A percentile compares a stretch with the other conserved stretches of the same genome.
Evolutionary conservation across 2,329 filamentous ascomycete species (phyloP).

Genomic region (Arthrobotrys pseudoclavata): DNA sequence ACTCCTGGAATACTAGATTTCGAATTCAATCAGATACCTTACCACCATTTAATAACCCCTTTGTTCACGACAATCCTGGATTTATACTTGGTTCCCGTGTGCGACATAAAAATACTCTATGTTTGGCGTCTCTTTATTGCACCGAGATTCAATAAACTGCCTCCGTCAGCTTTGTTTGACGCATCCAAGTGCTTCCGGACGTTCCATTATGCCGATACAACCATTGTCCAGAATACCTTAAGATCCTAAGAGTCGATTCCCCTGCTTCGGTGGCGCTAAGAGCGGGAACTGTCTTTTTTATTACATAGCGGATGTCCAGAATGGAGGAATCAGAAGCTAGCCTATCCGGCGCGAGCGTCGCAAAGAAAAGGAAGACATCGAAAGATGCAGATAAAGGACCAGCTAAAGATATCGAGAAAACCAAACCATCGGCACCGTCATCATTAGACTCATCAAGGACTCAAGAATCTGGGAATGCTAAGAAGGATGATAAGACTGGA

Average conservation of each 20-base stretch:
- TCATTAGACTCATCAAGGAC: constrained; percentile 62
- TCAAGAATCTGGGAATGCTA: constrained; percentile 65
- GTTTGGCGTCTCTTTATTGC: constrained; percentile 28
- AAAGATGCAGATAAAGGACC: constrained; percentile 27
- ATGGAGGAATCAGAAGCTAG: constrained; percentile 54
- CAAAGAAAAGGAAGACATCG: constrained; percentile 38
- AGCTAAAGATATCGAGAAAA: constrained; percentile 41
- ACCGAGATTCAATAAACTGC: constrained; percentile 24
- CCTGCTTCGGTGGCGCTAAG: constrained; percentile 10
- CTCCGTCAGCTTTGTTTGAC: constrained; percentile 17
- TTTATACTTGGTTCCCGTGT: constrained; percentile 10
- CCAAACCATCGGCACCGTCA: constrained; percentile 30
- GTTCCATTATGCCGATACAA: constrained; percentile 48
- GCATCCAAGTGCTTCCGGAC: constrained; percentile 12
- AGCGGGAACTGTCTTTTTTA: constrained; percentile 13
- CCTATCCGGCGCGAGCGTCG: constrained; percentile 26
- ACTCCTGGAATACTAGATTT: neutral
- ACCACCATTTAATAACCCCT: neutral
- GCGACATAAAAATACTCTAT: constrained; percentile 15
- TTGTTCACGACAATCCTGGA: constrained; percentile 1
- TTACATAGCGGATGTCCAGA: constrained; percentile 38
- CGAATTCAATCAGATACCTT: neutral
- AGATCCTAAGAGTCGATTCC: constrained; percentile 31
- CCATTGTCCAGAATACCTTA: constrained; percentile 46
- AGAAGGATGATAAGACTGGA: constrained; percentile 69